Evolutionary conservation across 176 grass and related monocot species (phyloP).

Genomic region (Eragrostis curvula): DNA sequence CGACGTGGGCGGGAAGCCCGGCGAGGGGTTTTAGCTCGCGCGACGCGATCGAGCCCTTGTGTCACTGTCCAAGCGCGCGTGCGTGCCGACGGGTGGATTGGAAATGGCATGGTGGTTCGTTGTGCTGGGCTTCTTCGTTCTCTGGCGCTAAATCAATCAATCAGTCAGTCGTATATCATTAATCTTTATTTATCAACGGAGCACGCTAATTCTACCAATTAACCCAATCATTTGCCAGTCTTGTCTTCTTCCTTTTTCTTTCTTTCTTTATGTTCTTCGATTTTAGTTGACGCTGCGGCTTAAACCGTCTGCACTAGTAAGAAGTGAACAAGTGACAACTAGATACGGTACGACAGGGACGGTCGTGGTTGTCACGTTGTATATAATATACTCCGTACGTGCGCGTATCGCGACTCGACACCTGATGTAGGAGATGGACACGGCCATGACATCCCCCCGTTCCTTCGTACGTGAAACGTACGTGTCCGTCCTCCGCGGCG

Average conservation of each 20-base stretch:
- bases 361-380: constrained; percentile 2
- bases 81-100: background rate
- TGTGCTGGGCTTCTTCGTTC: background rate
- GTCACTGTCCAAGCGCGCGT: background rate
- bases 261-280: background rate
- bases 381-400: background rate
- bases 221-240: constrained; percentile 31
- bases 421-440: constrained; percentile 26
- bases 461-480: background rate
- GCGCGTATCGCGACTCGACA: constrained; percentile 19
- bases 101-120: constrained; percentile 10
- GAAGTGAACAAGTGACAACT: background rate
- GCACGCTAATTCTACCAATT: constrained; percentile 5
- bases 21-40: constrained; percentile 63
- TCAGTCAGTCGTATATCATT: constrained; percentile 16
- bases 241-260: background rate
- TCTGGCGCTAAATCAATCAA: constrained; percentile 20
- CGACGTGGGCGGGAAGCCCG: constrained; percentile 42
- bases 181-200: background rate
- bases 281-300: background rate
- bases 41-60: background rate
- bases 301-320: too few species aligned
- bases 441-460: constrained; percentile 1
- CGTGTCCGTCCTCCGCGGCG: background rate
- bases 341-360: background rate